phyloP scores from a whole-genome alignment of 257 asterid species.

The Linaria vulgaris region DNA sequence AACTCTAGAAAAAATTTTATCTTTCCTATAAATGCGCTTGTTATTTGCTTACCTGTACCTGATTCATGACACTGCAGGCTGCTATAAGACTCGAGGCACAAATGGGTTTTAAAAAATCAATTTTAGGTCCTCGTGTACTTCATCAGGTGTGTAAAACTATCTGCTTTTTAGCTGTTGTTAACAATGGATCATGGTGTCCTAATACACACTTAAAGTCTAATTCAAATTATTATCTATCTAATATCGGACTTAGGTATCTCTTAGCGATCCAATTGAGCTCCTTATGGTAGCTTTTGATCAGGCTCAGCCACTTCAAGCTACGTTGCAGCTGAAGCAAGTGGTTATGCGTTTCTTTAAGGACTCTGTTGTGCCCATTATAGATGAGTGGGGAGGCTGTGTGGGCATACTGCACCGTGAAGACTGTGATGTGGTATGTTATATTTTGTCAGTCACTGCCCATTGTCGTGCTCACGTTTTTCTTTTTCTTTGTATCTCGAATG shows the following conservation, averaged over 20 bases:
- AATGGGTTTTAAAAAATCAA: slow-evolving; percentile 52
- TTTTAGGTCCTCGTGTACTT: slow-evolving; percentile 57
- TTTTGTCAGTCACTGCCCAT: slow-evolving; percentile 21
- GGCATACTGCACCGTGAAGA: slow-evolving; percentile 72
- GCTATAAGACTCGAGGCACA: slow-evolving; percentile 66
- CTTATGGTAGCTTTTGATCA: slow-evolving; percentile 58
- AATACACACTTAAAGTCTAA: slow-evolving; percentile 12
- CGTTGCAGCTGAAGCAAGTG: slow-evolving; percentile 50
- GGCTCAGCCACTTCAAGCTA: slow-evolving; percentile 60
- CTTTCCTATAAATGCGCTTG: slow-evolving; percentile 3
- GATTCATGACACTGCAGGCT: slow-evolving; percentile 47
- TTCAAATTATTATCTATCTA: slow-evolving; percentile 16
- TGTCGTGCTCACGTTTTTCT: neutral
- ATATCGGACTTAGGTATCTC: slow-evolving; percentile 42
- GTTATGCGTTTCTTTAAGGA: slow-evolving; percentile 53
- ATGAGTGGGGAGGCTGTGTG: slow-evolving; percentile 72
- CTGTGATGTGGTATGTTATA: slow-evolving; percentile 47
- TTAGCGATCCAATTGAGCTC: slow-evolving; percentile 48
- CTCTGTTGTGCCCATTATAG: slow-evolving; percentile 55
- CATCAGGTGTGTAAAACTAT: slow-evolving; percentile 41
- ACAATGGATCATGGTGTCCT: slow-evolving; percentile 10
- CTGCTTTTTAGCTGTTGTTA: slow-evolving; percentile 18
- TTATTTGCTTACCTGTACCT: slow-evolving; percentile 14
- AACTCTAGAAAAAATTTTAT: neutral
- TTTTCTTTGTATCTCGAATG: neutral